A percentile compares a stretch with the other conserved stretches of the same genome.
phyloP scores from a whole-genome alignment of 495 filamentous ascomycete genomes.

The Penicillium coprophilum region DNA sequence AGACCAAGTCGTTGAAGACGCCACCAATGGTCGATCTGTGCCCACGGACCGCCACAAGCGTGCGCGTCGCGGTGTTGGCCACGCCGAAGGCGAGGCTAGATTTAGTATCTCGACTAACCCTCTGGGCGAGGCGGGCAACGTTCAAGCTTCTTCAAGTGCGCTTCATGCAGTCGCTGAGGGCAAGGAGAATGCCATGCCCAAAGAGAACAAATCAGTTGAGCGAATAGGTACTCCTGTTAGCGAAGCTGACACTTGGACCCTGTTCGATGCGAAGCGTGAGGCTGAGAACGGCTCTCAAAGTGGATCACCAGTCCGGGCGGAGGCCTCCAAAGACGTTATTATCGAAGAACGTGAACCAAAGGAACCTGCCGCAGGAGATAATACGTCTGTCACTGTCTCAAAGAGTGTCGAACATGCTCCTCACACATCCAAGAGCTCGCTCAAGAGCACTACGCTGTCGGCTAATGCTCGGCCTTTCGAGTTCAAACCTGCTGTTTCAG shows the following conservation, averaged over 20 bases:
- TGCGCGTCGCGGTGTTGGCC: slow-evolving; percentile 56
- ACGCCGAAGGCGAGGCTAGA: slow-evolving; percentile 65
- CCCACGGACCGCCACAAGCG: slow-evolving; percentile 68
- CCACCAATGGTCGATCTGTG: slow-evolving; percentile 30
- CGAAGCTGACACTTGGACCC: slow-evolving; percentile 44
- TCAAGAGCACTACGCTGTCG: slow-evolving; percentile 50
- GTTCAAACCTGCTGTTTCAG: slow-evolving; percentile 52
- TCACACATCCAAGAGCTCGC: slow-evolving; percentile 25
- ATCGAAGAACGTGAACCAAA: slow-evolving; percentile 11
- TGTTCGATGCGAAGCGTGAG: slow-evolving; percentile 44
- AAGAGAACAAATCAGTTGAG: slow-evolving; percentile 30
- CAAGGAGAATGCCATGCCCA: slow-evolving; percentile 47
- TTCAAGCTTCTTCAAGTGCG: slow-evolving; percentile 28
- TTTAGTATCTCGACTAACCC: slow-evolving; percentile 63
- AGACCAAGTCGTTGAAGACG: slow-evolving; percentile 41
- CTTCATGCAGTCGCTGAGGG: slow-evolving; percentile 38
- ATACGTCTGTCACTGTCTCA: slow-evolving; percentile 4
- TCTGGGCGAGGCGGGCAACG: slow-evolving; percentile 43
- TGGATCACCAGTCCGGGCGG: slow-evolving; percentile 28
- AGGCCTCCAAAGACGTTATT: slow-evolving; percentile 19
- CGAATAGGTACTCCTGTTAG: slow-evolving; percentile 38
- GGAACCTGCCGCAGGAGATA: slow-evolving; percentile 13
- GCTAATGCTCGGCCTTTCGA: slow-evolving; percentile 67
- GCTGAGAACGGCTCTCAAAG: slow-evolving; percentile 39
- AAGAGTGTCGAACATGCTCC: slow-evolving; percentile 19